phyloP scores from a whole-genome alignment of 176 grass and related monocot species.

The Musa troglodytarum region DNA sequence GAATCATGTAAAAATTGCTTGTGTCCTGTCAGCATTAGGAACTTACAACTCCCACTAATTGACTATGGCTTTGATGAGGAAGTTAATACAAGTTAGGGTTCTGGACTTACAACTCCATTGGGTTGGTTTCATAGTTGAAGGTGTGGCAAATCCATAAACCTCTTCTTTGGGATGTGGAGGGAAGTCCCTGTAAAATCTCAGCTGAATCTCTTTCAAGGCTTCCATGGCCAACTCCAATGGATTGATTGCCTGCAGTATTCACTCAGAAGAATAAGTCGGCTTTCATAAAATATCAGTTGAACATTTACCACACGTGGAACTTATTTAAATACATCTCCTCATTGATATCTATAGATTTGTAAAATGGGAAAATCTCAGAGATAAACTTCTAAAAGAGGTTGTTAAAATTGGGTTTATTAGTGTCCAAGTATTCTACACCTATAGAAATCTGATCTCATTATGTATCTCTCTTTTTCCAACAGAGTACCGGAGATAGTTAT shows the following conservation, averaged over 20 bases:
- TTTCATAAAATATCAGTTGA: not conserved
- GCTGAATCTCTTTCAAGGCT: conserved; percentile 77
- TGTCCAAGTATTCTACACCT: no score
- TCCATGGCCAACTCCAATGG: conserved; percentile 86
- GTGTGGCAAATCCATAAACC: conserved; percentile 83
- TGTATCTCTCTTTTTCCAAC: no score
- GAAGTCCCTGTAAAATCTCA: conserved; percentile 71
- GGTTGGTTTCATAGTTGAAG: conserved; percentile 97
- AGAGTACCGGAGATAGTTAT: no score
- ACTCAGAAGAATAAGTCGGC: not conserved
- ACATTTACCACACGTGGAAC: not conserved
- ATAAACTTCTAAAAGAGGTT: no score
- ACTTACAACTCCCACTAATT: not conserved
- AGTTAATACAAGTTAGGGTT: not conserved
- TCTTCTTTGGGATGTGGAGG: conserved; percentile 63
- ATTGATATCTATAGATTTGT: no score
- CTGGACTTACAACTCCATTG: conserved; percentile 77
- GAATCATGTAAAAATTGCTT: not conserved
- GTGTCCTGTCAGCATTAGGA: not conserved
- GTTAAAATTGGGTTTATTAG: no score
- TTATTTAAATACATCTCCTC: no score
- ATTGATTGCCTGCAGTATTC: conserved; percentile 63
- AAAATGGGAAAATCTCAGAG: no score
- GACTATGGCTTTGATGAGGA: not conserved
- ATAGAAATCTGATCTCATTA: no score